Evolutionary conservation across 176 grass and related monocot genomes (phyloP), one percentile per base, ranked within the genome.

Genomic region (Cenchrus americanus): DNA sequence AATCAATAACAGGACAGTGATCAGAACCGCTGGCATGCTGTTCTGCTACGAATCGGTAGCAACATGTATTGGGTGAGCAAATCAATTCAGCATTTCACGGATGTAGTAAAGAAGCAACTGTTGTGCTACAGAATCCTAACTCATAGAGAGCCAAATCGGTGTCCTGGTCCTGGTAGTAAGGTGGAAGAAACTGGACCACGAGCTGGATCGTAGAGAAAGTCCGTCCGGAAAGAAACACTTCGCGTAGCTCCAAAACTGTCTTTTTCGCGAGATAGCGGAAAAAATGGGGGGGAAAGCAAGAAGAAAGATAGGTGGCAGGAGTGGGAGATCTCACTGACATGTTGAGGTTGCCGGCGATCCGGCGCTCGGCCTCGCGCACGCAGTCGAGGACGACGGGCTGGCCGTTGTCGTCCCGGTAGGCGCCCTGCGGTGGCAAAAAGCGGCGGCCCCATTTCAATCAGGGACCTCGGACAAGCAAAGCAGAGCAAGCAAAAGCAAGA

Each of bases 401-500:
- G 69, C 93, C 93, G 73, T 82, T 82, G 87, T 95, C 96, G 83
- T 98, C 96, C 58, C 96, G 89, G 85, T 98, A 98, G 51, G 96
- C 91, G 80, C 96, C 96, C 96, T 98, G 83, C 51, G 75, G 53
- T 3, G 34, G 43, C 48, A 11, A 12, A 66, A 66, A 44, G 6
- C 40, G 7, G 3, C 21, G 0, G 65, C 19, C 40, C 21, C n/a
- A 14, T 70, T 70, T 26, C 41, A 15, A 53, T 81, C 13, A 74
- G 67, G 51, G 41, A 53, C 15, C 2, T 55, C 72, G 0, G 49
- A 24, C 21, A 61, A 23, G n/a, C 58, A 12, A 23, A 43, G 42
- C 17, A 17, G 41, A 40, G 6, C 71, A 62, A 44, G 84, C 17
- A 55, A 32, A 43, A 83, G 53, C 52, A 54, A 69, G 66, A 82